Evolutionary conservation across 179 eudicot species (phyloP), one percentile per base, ranked within the genome.

Genomic region (Dionaea muscipula): DNA sequence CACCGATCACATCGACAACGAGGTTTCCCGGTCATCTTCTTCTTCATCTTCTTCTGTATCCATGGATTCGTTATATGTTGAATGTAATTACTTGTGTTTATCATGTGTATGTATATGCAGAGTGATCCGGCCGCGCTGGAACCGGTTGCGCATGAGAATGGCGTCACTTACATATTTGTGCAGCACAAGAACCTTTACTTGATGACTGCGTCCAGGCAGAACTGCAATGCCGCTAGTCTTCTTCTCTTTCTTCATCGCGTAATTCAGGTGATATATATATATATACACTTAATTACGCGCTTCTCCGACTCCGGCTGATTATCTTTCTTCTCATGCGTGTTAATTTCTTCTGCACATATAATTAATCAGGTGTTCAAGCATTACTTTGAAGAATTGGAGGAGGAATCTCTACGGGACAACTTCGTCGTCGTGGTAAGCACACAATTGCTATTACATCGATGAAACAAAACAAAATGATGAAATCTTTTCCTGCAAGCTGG

Each of bases 311-410:
- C n/a, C n/a, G n/a, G n/a, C n/a, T n/a, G n/a, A n/a, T n/a, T n/a
- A n/a, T n/a, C n/a, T n/a, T n/a, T n/a, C n/a, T n/a, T n/a, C n/a
- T n/a, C n/a, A n/a, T n/a, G n/a, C n/a, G n/a, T n/a, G n/a, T n/a
- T n/a, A n/a, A n/a, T n/a, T n/a, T n/a, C n/a, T n/a, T n/a, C n/a
- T n/a, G n/a, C n/a, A n/a, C n/a, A n/a, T n/a, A n/a, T n/a, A n/a
- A n/a, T n/a, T n/a, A n/a, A n/a, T n/a, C 78, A 86, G 95, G 95
- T 86, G 23, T 86, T 86, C 58, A 86, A 86, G 76, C 89, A 86
- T 71, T 86, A 86, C 73, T 86, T 86, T 62, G 94, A 86, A 65
- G 89, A 72, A 71, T 74, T 86, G 72, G 95, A 86, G 72, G 95
- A 86, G 72, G 95, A 86, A 65, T 86, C 95, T 17, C 89, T 86